phyloP scores from a whole-genome alignment of 1,284 basidiomycete species.

The Puccinia polysora region DNA sequence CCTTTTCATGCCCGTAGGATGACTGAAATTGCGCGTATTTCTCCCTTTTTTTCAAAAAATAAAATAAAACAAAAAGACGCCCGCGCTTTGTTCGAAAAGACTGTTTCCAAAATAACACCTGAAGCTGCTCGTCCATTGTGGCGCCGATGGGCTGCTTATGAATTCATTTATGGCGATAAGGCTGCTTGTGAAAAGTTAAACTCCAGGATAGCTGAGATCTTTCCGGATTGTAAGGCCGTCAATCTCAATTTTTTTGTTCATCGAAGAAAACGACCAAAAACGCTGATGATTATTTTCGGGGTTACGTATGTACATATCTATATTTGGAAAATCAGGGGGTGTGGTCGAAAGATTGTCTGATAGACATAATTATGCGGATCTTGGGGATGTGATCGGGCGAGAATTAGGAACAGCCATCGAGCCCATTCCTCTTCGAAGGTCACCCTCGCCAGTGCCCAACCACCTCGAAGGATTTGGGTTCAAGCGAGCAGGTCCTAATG shows the following conservation, averaged over 20 bases:
- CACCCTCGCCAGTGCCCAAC: constrained; percentile 24
- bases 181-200: constrained; percentile 83
- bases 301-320: neutral
- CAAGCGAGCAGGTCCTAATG: neutral
- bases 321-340: constrained; percentile 15
- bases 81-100: constrained; percentile 86
- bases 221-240: constrained; percentile 65
- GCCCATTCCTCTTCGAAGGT: constrained; percentile 35
- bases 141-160: constrained; percentile 92
- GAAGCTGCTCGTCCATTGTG: constrained; percentile 79
- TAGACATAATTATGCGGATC: constrained; percentile 32
- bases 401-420: constrained; percentile 39
- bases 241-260: constrained; percentile 11
- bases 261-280: neutral
- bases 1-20: neutral
- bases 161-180: constrained; percentile 91
- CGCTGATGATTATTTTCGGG: neutral
- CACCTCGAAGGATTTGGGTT: constrained; percentile 32
- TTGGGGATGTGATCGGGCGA: constrained; percentile 34
- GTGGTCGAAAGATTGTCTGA: constrained; percentile 35
- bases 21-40: neutral
- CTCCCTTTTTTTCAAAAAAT: too few relatives aligned
- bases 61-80: too few relatives aligned
- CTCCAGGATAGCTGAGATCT: constrained; percentile 76
- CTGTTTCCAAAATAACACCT: constrained; percentile 69